Evolutionary conservation across 306 rosid species (phyloP).

Genomic region (Delonix regia): DNA sequence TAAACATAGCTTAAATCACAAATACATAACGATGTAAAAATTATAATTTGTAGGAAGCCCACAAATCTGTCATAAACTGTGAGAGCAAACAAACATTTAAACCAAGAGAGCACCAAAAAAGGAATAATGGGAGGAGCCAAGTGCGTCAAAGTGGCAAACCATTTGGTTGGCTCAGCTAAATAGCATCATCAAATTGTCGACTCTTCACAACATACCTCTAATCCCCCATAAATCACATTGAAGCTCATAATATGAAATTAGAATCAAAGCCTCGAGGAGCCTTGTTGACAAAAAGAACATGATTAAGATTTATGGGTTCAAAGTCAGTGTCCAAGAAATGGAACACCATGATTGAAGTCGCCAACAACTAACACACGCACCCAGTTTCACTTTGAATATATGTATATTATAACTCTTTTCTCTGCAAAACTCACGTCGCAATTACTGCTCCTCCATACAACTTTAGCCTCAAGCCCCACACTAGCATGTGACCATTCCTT

Average conservation of each 20-base stretch:
- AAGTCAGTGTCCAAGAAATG: conserved; percentile 39
- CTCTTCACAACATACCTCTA: background rate
- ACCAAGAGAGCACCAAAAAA: background rate
- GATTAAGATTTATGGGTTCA: conserved; percentile 39
- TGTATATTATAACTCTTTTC: background rate
- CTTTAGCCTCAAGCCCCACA: conserved; percentile 27
- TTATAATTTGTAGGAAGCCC: background rate
- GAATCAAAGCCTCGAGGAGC: background rate
- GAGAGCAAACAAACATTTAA: background rate
- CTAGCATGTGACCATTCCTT: conserved; percentile 27
- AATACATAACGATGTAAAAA: too few species aligned
- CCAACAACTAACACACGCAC: conserved; percentile 37
- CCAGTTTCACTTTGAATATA: background rate
- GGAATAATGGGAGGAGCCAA: background rate
- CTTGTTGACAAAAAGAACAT: conserved; percentile 21
- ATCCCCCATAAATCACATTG: conserved; percentile 19
- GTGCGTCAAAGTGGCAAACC: conserved; percentile 11
- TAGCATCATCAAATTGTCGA: too few species aligned
- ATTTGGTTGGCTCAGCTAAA: too few species aligned
- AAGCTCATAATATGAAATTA: conserved; percentile 14
- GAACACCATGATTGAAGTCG: conserved; percentile 33
- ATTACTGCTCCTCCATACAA: background rate
- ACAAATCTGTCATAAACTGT: background rate
- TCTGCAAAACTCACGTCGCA: background rate
- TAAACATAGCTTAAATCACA: too few species aligned